Evolutionary conservation across 129 eudicot genomes (phyloP).

Genomic region (carrot (Daucus carota)): DH1_v3.0 NC_030384.2:42198001-42198500

Average conservation of each 20-base stretch:
- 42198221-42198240: conserved; percentile 74
- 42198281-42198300: conserved; percentile 44
- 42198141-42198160: conserved; percentile 71
- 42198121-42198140: conserved; percentile 36
- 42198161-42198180: conserved; percentile 64
- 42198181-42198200: conserved; percentile 56
- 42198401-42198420: conserved; percentile 51
- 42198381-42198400: conserved; percentile 52
- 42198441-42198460: conserved; percentile 52
- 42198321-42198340: conserved; percentile 53
- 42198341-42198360: conserved; percentile 71
- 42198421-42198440: conserved; percentile 44
- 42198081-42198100: conserved; percentile 11
- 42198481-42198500: conserved; percentile 62
- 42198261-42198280: conserved; percentile 59
- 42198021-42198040: conserved; percentile 23
- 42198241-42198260: conserved; percentile 48
- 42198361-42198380: conserved; percentile 48
- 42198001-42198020: conserved; percentile 32
- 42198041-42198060: conserved; percentile 27
- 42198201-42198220: conserved; percentile 44
- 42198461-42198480: conserved; percentile 57
- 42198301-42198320: conserved; percentile 49
- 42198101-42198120: conserved; percentile 40
- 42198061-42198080: conserved; percentile 18